A percentile compares a stretch with the other conserved stretches of the same genome.
Conservation (phyloP, 2,329 filamentous ascomycete species). For the Truncatella angustata region DNA sequence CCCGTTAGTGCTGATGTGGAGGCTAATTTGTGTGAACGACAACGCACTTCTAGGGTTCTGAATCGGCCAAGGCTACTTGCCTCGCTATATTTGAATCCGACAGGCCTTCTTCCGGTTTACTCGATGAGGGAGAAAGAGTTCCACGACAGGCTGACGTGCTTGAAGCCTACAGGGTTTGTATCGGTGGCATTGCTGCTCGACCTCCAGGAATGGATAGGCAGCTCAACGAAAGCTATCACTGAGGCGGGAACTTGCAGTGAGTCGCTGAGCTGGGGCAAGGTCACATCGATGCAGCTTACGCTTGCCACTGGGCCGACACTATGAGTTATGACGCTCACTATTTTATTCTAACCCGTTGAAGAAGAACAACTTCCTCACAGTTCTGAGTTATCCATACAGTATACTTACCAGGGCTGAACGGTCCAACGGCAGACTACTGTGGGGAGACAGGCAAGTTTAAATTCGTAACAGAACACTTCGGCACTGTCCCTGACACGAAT, state of each 20-base stretch:
- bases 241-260: not conserved
- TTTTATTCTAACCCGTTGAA: not conserved
- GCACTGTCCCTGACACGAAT: not conserved
- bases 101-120: no score
- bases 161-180: not conserved
- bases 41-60: no score
- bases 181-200: not conserved
- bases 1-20: no score
- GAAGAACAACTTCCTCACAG: not conserved
- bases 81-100: no score
- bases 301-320: not conserved
- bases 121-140: no score
- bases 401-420: not conserved
- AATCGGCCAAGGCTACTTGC: no score
- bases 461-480: not conserved
- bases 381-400: not conserved
- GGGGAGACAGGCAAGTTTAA: not conserved
- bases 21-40: no score
- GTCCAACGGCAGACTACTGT: not conserved
- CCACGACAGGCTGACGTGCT: no score
- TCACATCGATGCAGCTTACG: constrained; percentile 4
- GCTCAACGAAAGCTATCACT: not conserved
- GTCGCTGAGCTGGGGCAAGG: not conserved
- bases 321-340: not conserved
- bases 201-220: not conserved